A percentile compares a stretch with the other conserved stretches of the same genome.
Conservation (phyloP, 371 early-diverging fungal species). For the Fennellomyces sp. region DNA sequence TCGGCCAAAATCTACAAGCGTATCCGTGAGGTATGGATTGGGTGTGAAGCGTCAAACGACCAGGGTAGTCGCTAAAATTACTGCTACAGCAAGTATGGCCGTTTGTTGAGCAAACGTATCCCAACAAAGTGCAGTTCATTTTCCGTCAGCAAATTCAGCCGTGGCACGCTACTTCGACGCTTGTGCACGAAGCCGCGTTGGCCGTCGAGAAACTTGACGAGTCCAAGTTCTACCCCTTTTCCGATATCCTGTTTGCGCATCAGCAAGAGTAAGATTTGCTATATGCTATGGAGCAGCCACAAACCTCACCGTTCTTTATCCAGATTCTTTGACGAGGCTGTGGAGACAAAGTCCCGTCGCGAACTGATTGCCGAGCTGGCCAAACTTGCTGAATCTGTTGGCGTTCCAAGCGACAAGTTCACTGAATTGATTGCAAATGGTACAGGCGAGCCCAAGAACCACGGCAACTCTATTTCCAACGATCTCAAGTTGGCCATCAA, state of each 20-base stretch:
- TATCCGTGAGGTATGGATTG: conserved; percentile 52
- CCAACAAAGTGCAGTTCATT: conserved; percentile 60
- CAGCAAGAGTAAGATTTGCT: conserved; percentile 52
- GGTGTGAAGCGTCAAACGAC: not conserved
- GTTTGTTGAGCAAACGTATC: conserved; percentile 50
- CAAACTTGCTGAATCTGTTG: conserved; percentile 46
- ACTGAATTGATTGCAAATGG: conserved; percentile 47
- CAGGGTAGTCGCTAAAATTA: not conserved
- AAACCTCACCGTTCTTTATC: not conserved
- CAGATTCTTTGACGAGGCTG: conserved; percentile 71
- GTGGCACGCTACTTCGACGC: conserved; percentile 80
- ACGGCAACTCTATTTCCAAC: conserved; percentile 65
- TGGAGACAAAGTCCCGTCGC: conserved; percentile 58
- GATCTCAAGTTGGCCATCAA: conserved; percentile 73
- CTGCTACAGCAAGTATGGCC: conserved; percentile 56
- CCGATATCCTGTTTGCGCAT: conserved; percentile 59
- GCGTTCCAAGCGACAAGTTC: conserved; percentile 46
- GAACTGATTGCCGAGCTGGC: conserved; percentile 52
- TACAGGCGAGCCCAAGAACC: conserved; percentile 45
- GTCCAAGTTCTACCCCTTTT: conserved; percentile 57
- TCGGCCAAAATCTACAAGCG: conserved; percentile 62
- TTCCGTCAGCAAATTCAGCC: conserved; percentile 86
- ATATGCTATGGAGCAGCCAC: not conserved
- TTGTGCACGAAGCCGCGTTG: conserved; percentile 79
- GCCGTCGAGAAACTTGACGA: conserved; percentile 75